Percentiles rank a stretch among this genome's conserved stretches.
Conservation (phyloP, 371 early-diverging fungal genomes). For the Vairimorpha apis region DNA sequence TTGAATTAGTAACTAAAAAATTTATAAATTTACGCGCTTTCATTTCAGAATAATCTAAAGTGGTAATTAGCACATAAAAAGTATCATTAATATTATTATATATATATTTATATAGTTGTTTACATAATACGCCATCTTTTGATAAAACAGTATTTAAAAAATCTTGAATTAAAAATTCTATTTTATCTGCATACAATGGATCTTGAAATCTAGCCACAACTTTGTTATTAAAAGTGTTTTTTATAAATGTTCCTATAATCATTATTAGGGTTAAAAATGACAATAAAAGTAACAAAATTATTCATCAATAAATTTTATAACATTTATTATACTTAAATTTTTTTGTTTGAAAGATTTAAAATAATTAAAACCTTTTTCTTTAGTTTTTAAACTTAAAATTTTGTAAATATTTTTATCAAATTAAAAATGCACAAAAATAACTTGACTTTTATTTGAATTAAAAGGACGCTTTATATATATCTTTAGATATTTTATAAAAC, state of each 20-base stretch:
- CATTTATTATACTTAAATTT: not conserved
- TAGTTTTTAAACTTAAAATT: not conserved
- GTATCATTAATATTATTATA: slow-evolving; percentile 3
- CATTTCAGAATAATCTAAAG: not conserved
- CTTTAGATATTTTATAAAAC: too few relatives aligned
- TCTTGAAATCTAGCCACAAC: slow-evolving; percentile 23
- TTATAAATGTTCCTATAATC: slow-evolving; percentile 47
- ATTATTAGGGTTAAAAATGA: slow-evolving; percentile 16
- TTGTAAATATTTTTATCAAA: too few relatives aligned
- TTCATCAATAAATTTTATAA: too few relatives aligned
- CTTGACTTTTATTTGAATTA: too few relatives aligned
- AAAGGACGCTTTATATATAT: too few relatives aligned
- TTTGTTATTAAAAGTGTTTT: slow-evolving; percentile 19
- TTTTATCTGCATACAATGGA: slow-evolving; percentile 21
- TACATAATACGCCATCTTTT: slow-evolving; percentile 20
- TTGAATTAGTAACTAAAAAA: slow-evolving; percentile 13
- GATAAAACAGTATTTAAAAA: slow-evolving; percentile 8
- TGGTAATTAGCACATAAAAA: slow-evolving; percentile 22
- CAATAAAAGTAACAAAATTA: too few relatives aligned
- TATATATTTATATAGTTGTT: slow-evolving; percentile 43
- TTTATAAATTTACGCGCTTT: slow-evolving; percentile 28
- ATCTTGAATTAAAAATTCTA: slow-evolving; percentile 39
- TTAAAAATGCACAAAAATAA: too few relatives aligned
- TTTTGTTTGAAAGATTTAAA: not conserved
- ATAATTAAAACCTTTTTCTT: not conserved